Evolutionary conservation across 495 filamentous ascomycete genomes (phyloP), one percentile per base, ranked within the genome.

Genomic region (Aspergillus wentii): DNA sequence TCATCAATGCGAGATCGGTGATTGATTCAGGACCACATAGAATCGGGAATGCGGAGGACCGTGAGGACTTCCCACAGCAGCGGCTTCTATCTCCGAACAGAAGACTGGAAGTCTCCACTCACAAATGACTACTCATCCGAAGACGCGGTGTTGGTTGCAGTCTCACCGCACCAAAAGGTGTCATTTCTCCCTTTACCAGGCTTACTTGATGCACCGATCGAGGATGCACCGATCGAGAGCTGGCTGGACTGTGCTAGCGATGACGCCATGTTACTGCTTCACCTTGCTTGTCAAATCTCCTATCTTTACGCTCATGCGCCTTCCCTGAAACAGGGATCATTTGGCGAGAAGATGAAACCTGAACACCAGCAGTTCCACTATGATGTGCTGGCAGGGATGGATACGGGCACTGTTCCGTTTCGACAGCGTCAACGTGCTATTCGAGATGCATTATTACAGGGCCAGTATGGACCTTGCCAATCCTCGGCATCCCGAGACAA

Each of bases 1-100:
- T 56, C 5, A 33, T 39, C 4, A 38, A 44, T 20, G 32, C 26
- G 5, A 52, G 52, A 26, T 56, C 49, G 49, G 40, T 27, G 32
- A n/a, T 52, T 11, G 36, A 43, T n/a, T n/a, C n/a, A 13, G 13
- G 3, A 32, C 41, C 39, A 20, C 18, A 29, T 15, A 33, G 26
- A 30, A 51, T 58, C 33, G 48, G 48, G 30, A 49, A 52, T 37
- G 41, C 41, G 8, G 30, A 42, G 17, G 22, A 33, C 16, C 21
- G 30, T 8, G 15, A 10, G 31, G 32, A 33, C 6, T 36, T 46
- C 10, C 30, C 47, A 8, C 44, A 52, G 30, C 33, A 30, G 19
- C 41, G 37, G 19, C 33, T 54, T 8, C 28, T 49, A 15, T 41
- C 41, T 26, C 38, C 47, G 1, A n/a, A 47, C 25, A 21, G 28